phyloP scores from a whole-genome alignment of 1,284 basidiomycete species.

The Tausonia pullulans region DNA sequence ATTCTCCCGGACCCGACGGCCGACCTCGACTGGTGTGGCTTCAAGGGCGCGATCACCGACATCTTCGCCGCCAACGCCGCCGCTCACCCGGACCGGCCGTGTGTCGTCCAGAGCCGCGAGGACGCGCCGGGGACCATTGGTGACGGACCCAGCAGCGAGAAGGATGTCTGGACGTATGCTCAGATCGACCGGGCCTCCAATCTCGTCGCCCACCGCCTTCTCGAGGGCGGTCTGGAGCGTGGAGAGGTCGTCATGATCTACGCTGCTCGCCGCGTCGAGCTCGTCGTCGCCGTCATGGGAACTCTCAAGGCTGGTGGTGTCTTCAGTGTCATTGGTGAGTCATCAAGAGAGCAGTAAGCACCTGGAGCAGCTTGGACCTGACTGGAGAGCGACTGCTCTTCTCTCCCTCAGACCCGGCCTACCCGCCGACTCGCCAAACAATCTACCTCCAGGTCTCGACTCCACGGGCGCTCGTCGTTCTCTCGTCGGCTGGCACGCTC shows the following conservation, averaged over 20 bases:
- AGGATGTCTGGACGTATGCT: conserved; percentile 61
- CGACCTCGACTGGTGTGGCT: conserved; percentile 94
- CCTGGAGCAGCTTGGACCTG: neutral
- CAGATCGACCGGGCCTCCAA: conserved; percentile 79
- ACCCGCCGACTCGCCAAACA: conserved; percentile 88
- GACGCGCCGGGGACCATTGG: conserved; percentile 32
- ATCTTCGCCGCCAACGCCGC: conserved; percentile 77
- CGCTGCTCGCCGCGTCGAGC: conserved; percentile 89
- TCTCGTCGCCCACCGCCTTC: conserved; percentile 79
- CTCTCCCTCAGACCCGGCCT: conserved; percentile 67
- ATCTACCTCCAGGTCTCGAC: conserved; percentile 90
- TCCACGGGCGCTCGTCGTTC: conserved; percentile 83
- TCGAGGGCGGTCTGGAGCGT: conserved; percentile 72
- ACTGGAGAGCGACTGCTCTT: neutral
- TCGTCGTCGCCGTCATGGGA: conserved; percentile 94
- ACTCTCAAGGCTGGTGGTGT: conserved; percentile 93
- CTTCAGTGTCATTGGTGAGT: conserved; percentile 89
- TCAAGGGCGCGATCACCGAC: conserved; percentile 90
- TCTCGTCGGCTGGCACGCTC: conserved; percentile 81
- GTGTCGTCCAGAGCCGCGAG: conserved; percentile 69
- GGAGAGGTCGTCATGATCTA: conserved; percentile 99
- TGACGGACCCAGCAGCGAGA: conserved; percentile 39
- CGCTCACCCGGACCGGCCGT: conserved; percentile 61
- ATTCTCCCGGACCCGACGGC: conserved; percentile 74
- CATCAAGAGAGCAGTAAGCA: neutral